phyloP scores from a whole-genome alignment of 2,329 filamentous ascomycete species.

The Orbilia oligospora region DNA sequence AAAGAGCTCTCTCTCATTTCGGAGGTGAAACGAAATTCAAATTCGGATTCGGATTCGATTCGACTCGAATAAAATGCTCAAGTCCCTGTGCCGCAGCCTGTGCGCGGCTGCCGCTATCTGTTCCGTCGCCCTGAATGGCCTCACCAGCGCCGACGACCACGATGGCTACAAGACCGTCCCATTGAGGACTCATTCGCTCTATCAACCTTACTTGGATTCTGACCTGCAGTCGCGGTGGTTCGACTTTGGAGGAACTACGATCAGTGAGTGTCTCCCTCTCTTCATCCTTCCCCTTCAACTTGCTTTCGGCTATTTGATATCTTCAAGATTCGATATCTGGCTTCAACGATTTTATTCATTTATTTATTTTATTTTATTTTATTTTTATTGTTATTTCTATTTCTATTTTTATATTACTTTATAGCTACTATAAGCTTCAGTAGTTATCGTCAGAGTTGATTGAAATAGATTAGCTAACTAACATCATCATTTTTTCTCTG shows the following conservation, averaged over 20 bases:
- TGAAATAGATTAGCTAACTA: neutral
- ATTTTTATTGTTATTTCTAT: no score
- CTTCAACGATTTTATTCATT: no score
- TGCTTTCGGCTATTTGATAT: neutral
- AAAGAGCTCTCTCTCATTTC: neutral
- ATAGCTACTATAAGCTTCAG: no score
- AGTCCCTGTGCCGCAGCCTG: conserved; percentile 54
- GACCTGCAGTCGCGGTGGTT: conserved; percentile 99
- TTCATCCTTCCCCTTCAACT: neutral
- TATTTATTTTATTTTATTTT: no score
- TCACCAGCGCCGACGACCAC: conserved; percentile 72
- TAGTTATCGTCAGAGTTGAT: no score
- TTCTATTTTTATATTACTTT: no score
- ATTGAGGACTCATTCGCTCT: conserved; percentile 88
- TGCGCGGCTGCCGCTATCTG: conserved; percentile 51
- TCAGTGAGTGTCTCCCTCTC: conserved; percentile 71
- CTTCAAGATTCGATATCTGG: no score
- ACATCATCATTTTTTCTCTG: conserved; percentile 4
- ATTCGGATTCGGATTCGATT: no score
- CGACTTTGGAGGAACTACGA: conserved; percentile 96
- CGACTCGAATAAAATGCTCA: conserved; percentile 37
- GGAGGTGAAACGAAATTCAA: neutral
- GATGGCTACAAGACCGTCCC: conserved; percentile 67
- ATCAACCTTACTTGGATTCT: conserved; percentile 92
- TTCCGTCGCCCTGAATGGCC: conserved; percentile 43